Base-by-base conservation (phyloP, 768 basidiomycete species). In the Boletus sp. region DNA sequence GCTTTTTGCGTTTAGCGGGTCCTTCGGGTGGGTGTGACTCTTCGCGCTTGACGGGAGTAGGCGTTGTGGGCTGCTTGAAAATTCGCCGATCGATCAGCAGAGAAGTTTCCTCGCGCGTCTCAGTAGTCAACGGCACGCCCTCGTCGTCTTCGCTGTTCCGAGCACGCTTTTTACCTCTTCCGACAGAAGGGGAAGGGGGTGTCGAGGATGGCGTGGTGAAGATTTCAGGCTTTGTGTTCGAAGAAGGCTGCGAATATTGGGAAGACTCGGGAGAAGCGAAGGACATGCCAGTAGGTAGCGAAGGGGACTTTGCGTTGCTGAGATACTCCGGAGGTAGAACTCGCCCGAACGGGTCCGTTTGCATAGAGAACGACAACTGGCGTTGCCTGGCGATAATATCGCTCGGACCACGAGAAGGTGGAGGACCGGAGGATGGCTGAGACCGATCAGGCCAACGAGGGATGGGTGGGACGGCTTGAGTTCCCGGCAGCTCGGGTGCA, bases 91-190 rank as follows among this genome's bases (percentile, higher is more conserved):
- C 52, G 29, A 12, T 18, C 42, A 14, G 18, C 18, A 15, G 28
- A 15, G 32, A 9, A 3, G 5, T 7, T 15, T 17, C 14, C 15
- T 51, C 20, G 42, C 10, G 41, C 3, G 15, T 36, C 18, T 35
- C 37, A 0, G 39, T 1, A 20, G 41, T 18, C 14, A 32, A 29
- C 0, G 18, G n/a, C 9, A n/a, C 15, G 1, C 14, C 47, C 2
- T 47, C 57, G 3, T 56, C 59, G 1, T 54, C 57, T 4, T 63
- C 67, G 50, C 14, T 18, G 11, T 30, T n/a, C 37, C 59, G 54
- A 5, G 36, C 5, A 40, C 67, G 67, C 54, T 67, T 67, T 39
- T 37, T 57, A 8, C 64, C 61, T 33, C 53, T 56, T 10, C 50
- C 45, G 6, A 46, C 2, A 50, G 54, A 40, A 7, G 57, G 57